Percentiles rank a stretch among this genome's conserved stretches.
Evolutionary conservation across 1,284 basidiomycete species (phyloP).

Genomic region (Tilletia horrida): DNA sequence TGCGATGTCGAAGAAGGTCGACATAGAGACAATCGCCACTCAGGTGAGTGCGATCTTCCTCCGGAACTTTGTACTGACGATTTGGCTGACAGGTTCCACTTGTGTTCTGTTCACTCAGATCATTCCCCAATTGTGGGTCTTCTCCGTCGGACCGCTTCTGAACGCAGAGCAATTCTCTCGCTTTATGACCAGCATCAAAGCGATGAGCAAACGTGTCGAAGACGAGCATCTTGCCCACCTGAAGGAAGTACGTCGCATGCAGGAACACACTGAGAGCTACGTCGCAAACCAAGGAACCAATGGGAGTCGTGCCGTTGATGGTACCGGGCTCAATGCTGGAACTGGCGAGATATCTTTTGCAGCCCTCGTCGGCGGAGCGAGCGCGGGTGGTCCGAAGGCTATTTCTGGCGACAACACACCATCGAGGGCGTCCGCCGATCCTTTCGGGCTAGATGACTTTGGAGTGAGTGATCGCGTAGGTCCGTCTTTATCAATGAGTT

Average conservation of each 20-base stretch:
- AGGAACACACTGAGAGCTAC: slow-evolving; percentile 46
- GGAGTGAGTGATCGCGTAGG: slow-evolving; percentile 20
- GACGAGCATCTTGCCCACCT: slow-evolving; percentile 62
- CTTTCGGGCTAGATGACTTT: slow-evolving; percentile 33
- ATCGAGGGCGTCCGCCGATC: slow-evolving; percentile 26
- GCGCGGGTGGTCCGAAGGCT: slow-evolving; percentile 21
- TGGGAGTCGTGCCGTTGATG: slow-evolving; percentile 9
- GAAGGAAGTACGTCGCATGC: slow-evolving; percentile 36
- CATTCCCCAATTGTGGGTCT: slow-evolving; percentile 50
- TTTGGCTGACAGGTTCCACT: slow-evolving; percentile 76
- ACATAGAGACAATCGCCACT: slow-evolving; percentile 88
- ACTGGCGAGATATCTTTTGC: slow-evolving; percentile 50
- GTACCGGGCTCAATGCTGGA: slow-evolving; percentile 29
- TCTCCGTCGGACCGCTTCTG: slow-evolving; percentile 60
- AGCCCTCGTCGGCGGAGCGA: slow-evolving; percentile 42
- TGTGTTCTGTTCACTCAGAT: slow-evolving; percentile 23
- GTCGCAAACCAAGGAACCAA: slow-evolving; percentile 17
- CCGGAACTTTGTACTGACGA: slow-evolving; percentile 68
- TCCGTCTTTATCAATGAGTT: background rate
- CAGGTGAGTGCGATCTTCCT: slow-evolving; percentile 75
- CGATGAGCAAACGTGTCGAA: slow-evolving; percentile 71
- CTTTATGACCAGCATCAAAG: slow-evolving; percentile 56
- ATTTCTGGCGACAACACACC: slow-evolving; percentile 14
- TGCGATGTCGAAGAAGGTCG: slow-evolving; percentile 91
- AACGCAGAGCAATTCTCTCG: slow-evolving; percentile 81